Base-by-base conservation (phyloP, 352 stramenopile genomes). In the Phytophthora fragariae region DNA sequence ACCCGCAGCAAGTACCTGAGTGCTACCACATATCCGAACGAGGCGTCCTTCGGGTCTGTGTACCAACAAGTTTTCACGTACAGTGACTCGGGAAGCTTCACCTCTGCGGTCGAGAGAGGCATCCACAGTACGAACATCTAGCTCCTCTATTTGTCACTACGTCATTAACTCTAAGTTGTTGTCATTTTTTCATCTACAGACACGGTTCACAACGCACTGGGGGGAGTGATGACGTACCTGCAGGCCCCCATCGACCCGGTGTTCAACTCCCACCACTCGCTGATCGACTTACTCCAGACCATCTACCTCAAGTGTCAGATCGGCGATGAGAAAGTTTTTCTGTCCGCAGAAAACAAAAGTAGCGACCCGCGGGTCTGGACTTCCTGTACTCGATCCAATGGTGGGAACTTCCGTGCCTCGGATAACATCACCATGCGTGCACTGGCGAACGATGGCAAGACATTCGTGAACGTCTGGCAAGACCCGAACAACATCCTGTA, bases 271-370 rank as follows among this genome's bases (percentile, higher is more conserved):
- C 83, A 90, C 21, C 81, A 90, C 62, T 65, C 75, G 11, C 56
- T 74, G 11, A 56, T 90, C 10, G 85, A 92, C 47, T 46, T 82
- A 50, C 72, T 90, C 0, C 74, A 83, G 31, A 77, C 66, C 12
- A 83, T 89, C 68, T 90, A 88, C 71, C 75, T 88, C 70, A 88
- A 88, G 44, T 92, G 85, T 41, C 77, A 81, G 50, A 62, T 75
- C 19, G 80, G 78, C 15, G 55, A 54, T 41, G 77, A 80, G 19
- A 67, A 54, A 0, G 39, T 67, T 0, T 59, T 65, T 14, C 47
- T 86, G 8, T 77, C 76, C 17, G 10, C 29, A 1, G 37, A 11
- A 6, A 41, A 70, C 11, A 90, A 85, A 61, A 57, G n/a, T 24
- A 84, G 39, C 10, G 76, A 88, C 27, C 58, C 64, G 0, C 68